phyloP scores from a whole-genome alignment of 225 moss, liverwort and hornwort species.

The Pseudisothecium myosuroides region DNA sequence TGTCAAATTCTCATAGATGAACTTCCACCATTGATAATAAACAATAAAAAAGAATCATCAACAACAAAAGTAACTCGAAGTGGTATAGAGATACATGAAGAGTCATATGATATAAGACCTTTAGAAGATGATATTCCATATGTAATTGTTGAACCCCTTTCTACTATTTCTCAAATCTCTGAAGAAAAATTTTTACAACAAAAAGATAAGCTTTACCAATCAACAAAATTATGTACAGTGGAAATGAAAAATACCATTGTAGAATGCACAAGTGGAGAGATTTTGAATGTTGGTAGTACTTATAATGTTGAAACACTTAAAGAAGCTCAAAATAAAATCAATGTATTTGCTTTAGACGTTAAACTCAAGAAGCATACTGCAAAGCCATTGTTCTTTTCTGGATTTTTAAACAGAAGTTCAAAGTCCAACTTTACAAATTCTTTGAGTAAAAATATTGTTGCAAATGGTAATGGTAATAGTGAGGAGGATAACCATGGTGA shows the following conservation, averaged over 20 bases:
- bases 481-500: not conserved
- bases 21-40: not conserved
- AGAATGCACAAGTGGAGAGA: not conserved
- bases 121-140: constrained; percentile 13
- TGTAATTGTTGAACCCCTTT: constrained; percentile 2
- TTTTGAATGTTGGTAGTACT: no score
- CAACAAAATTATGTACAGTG: not conserved
- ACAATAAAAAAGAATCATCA: not conserved
- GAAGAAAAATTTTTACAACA: not conserved
- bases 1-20: not conserved
- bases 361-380: not conserved
- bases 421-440: not conserved
- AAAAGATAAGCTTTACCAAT: not conserved
- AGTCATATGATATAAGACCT: not conserved
- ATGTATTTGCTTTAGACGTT: not conserved
- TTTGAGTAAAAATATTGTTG: not conserved
- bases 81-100: not conserved
- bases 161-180: not conserved
- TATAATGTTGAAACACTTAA: not conserved
- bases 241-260: not conserved
- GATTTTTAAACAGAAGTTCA: constrained; percentile 7
- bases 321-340: not conserved
- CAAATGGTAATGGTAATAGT: not conserved
- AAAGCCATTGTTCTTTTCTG: constrained; percentile 18
- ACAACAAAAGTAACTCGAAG: not conserved